A percentile compares a stretch with the other conserved stretches of the same genome.
Evolutionary conservation across 1,284 basidiomycete species (phyloP).

Genomic region (Ganoderma resinaceum): DNA sequence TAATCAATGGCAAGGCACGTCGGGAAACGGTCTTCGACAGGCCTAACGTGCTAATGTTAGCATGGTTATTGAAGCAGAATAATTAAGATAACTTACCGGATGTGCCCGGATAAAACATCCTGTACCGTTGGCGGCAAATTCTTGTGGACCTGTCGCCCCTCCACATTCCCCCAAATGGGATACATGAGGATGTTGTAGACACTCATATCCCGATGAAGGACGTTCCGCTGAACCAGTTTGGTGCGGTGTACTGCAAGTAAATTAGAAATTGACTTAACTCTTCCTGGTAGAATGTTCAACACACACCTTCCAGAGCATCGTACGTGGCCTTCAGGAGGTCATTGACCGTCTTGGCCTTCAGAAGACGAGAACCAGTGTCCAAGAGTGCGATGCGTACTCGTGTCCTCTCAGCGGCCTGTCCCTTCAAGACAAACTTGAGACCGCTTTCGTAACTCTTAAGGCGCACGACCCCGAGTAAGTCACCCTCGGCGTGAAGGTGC

Average conservation of each 20-base stretch:
- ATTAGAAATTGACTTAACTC: too few species aligned
- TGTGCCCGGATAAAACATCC: not conserved
- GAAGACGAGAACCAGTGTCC: not conserved
- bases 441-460: not conserved
- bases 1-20: not conserved
- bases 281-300: too few species aligned
- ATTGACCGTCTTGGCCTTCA: not conserved
- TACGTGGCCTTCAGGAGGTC: not conserved
- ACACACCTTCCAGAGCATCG: conserved; percentile 2
- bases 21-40: not conserved
- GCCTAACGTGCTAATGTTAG: not conserved
- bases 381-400: not conserved
- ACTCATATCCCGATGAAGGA: conserved; percentile 1
- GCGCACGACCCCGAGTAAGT: conserved; percentile 2
- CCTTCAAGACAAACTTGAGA: not conserved
- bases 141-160: not conserved
- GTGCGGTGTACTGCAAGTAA: not conserved
- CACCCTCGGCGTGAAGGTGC: not conserved
- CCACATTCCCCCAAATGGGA: not conserved
- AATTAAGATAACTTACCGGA: not conserved
- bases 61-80: not conserved
- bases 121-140: not conserved
- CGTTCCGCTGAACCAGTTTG: not conserved
- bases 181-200: conserved; percentile 4
- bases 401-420: not conserved